phyloP scores from a whole-genome alignment of 345 rosid species.

The Turritis glabra region DNA sequence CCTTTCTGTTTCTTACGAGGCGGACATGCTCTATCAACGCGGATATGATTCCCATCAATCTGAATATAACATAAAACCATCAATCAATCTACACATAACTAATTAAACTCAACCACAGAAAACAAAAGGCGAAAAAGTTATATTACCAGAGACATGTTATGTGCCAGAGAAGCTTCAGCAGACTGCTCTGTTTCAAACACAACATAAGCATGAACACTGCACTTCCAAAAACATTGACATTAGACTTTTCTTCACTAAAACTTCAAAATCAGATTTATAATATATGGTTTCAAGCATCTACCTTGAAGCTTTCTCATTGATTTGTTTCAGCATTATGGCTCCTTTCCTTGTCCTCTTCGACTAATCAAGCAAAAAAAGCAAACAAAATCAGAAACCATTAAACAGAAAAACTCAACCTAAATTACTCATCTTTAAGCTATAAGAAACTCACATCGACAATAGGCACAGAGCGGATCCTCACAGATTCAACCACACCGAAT shows the following conservation, averaged over 20 bases:
- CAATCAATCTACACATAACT: not conserved
- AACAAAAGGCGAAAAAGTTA: not conserved
- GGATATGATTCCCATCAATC: conserved; percentile 90
- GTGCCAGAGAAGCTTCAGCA: conserved; percentile 77
- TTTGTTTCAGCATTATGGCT: conserved; percentile 67
- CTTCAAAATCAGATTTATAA: not conserved
- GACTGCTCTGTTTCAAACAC: conserved; percentile 83
- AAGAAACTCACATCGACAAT: conserved; percentile 66
- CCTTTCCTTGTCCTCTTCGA: conserved; percentile 87
- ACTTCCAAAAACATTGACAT: conserved; percentile 20
- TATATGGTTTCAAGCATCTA: conserved; percentile 26
- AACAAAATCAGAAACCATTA: conserved; percentile 22
- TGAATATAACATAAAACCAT: conserved; percentile 29
- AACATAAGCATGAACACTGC: conserved; percentile 92
- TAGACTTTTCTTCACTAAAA: not conserved
- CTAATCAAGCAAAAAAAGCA: conserved; percentile 43
- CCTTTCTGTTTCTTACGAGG: conserved; percentile 91
- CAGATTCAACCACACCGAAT: conserved; percentile 87
- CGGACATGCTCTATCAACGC: conserved; percentile 96
- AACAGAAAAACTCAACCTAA: not conserved
- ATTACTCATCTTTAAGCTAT: not conserved
- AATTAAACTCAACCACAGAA: conserved; percentile 1
- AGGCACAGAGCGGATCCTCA: conserved; percentile 91
- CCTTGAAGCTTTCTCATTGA: conserved; percentile 84
- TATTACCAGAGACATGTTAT: conserved; percentile 89